Base-by-base conservation (phyloP, 2,329 filamentous ascomycete genomes). In the Hansfordia pulvinata region DNA sequence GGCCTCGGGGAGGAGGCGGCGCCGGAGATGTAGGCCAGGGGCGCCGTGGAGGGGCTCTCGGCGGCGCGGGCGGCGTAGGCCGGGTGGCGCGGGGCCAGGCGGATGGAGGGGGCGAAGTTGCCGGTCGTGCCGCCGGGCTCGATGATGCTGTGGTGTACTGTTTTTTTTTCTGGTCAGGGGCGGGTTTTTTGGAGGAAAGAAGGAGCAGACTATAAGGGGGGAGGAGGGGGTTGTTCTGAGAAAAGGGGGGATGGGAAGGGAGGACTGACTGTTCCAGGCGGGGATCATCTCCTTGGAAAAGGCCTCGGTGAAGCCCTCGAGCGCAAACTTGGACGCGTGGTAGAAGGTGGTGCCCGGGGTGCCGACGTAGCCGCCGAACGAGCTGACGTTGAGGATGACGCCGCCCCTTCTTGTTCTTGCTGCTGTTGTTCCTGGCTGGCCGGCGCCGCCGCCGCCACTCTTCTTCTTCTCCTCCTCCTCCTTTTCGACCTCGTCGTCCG, bases 361-460 rank as follows among this genome's bases (percentile, higher is more conserved):
- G 2, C 44, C 52, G 7, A 43, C 31, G 28, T 44, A 50, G 0
- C 57, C 57, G 4, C 62, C 66, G 38, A 74, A 58, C 3, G 62
- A 68, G 5, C 61, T 66, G 20, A 73, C 44, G 32, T 73, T 64
- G 19, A 69, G 46, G 9, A 74, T 60, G 5, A 65, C 45, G 6
- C 67, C 68, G 3, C 67, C 65, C 23, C 39, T 37, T n/a, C n/a
- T n/a, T n/a, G n/a, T n/a, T n/a, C n/a, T n/a, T n/a, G n/a, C n/a
- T n/a, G n/a, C n/a, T n/a, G n/a, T n/a, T n/a, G n/a, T n/a, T n/a
- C n/a, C n/a, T n/a, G n/a, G n/a, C 17, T 34, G 35, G 21, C 26
- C 56, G 0, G 23, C 32, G 11, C 30, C 35, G n/a, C n/a, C n/a
- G n/a, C n/a, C n/a, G n/a, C n/a, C n/a, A n/a, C n/a, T n/a, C n/a